Conservation (phyloP, 345 rosid species). For the Rhizophora apiculata region DNA sequence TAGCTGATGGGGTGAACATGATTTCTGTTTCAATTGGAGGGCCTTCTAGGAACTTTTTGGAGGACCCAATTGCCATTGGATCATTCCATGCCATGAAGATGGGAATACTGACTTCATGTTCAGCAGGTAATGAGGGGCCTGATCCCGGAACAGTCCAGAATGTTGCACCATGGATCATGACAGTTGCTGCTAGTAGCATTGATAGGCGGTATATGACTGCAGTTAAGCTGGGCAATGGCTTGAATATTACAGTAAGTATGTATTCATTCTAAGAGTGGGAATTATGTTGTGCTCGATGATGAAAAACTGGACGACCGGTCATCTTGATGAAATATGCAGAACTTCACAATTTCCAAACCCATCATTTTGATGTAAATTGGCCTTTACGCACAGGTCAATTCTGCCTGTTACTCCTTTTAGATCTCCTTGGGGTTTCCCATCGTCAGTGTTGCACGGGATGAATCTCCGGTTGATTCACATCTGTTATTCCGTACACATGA, state of each 20-base stretch:
- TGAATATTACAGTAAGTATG: constrained; percentile 33
- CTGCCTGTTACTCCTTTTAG: neutral
- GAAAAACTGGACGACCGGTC: neutral
- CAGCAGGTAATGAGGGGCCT: constrained; percentile 79
- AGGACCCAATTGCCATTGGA: constrained; percentile 70
- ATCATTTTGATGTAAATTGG: neutral
- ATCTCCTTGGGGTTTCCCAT: too few relatives aligned
- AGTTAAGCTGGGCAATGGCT: constrained; percentile 61
- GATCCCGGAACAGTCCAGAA: constrained; percentile 40
- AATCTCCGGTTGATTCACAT: too few relatives aligned
- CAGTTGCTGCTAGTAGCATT: constrained; percentile 64
- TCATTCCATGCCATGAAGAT: constrained; percentile 79
- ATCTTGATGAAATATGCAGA: neutral
- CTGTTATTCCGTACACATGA: too few relatives aligned
- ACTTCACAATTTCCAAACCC: neutral
- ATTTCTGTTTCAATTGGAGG: constrained; percentile 77
- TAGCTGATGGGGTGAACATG: constrained; percentile 73
- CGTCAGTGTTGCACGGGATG: too few relatives aligned
- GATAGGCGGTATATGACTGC: constrained; percentile 57
- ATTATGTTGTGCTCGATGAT: neutral
- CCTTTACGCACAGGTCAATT: too few relatives aligned
- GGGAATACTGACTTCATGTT: constrained; percentile 65
- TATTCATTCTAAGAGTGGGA: neutral
- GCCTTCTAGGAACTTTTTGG: constrained; percentile 37
- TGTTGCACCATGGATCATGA: constrained; percentile 84